Base-by-base conservation (phyloP, 2,329 filamentous ascomycete species). In the Onygena corvina region DNA sequence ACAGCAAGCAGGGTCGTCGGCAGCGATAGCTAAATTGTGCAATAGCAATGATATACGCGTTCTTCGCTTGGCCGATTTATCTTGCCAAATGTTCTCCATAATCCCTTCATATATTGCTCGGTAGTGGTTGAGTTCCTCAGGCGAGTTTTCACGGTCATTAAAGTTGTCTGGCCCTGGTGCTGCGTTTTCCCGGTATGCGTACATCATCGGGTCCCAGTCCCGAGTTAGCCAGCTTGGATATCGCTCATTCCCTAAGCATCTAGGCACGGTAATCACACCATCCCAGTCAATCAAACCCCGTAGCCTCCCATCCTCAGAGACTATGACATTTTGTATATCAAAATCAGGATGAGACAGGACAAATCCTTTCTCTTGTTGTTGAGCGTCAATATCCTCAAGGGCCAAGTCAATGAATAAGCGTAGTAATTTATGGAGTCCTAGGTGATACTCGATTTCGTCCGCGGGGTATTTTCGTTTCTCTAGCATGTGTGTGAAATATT, bases 151-250 rank as follows among this genome's bases (percentile, higher is more conserved):
- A 18, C 31, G 11, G 40, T 46, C 46, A 34, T 50, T 50, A 12
- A 42, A 42, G 27, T 23, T 40, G 36, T 46, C 40, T 47, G 48
- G 48, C 38, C 48, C 67, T 68, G 67, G 35, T 66, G 68, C 55
- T 70, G 64, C 31, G 70, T 52, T 33, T 35, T 48, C 47, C 8
- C 48, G 16, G 20, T 34, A 50, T 34, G 16, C 18, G 27, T 53
- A 54, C 44, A 46, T 52, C 3, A 40, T n/a, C n/a, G 29, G 35
- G 46, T 53, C 49, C 52, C 51, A 50, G 36, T 55, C 53, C 7
- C 51, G 47, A 8, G 53, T 53, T 23, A 55, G 33, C 51, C 51
- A 53, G 36, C 33, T 50, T 23, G 53, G 52, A 31, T 50, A 55
- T 46, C 20, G 20, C n/a, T 55, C 49, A 47, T 55, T 53, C 16